Conservation (phyloP, 495 filamentous ascomycete genomes). For the Friedmanniomyces endolithicus region DNA sequence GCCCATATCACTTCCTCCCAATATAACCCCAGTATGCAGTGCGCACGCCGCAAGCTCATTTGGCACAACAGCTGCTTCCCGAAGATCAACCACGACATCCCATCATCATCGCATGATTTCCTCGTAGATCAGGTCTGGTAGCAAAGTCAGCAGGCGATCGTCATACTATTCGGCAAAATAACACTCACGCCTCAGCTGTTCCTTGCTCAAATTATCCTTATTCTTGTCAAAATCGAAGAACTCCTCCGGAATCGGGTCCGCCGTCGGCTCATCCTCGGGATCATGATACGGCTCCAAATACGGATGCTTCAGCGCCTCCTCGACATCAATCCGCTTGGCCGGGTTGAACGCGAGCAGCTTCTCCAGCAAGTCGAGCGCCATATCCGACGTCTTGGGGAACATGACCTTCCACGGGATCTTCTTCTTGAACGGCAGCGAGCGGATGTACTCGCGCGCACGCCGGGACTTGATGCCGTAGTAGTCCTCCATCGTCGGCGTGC, state of each 20-base stretch:
- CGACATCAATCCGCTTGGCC: conserved; percentile 94
- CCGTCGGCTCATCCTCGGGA: conserved; percentile 95
- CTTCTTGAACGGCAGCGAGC: conserved; percentile 99
- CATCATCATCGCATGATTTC: conserved; percentile 90
- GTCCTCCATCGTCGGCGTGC: conserved; percentile 99
- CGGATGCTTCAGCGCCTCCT: conserved; percentile 92
- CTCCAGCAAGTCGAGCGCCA: conserved; percentile 88
- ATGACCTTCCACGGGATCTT: conserved; percentile 95
- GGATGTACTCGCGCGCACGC: conserved; percentile 95
- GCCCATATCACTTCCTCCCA: too few species aligned
- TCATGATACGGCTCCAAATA: conserved; percentile 99
- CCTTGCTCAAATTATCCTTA: conserved; percentile 97
- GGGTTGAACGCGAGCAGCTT: conserved; percentile 96
- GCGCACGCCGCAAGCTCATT: too few species aligned
- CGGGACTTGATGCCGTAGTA: conserved; percentile 99
- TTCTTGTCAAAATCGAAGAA: conserved; percentile 99
- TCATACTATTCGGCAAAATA: background rate
- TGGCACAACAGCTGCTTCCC: too few species aligned
- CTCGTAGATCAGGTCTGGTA: conserved; percentile 75
- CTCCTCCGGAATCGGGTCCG: conserved; percentile 88
- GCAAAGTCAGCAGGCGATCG: background rate
- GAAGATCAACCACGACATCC: too few species aligned
- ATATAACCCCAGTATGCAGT: too few species aligned
- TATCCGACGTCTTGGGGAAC: conserved; percentile 93
- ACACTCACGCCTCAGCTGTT: conserved; percentile 75